phyloP scores from a whole-genome alignment of 805 yeast genomes.

The Zygosaccharomyces bisporus region DNA sequence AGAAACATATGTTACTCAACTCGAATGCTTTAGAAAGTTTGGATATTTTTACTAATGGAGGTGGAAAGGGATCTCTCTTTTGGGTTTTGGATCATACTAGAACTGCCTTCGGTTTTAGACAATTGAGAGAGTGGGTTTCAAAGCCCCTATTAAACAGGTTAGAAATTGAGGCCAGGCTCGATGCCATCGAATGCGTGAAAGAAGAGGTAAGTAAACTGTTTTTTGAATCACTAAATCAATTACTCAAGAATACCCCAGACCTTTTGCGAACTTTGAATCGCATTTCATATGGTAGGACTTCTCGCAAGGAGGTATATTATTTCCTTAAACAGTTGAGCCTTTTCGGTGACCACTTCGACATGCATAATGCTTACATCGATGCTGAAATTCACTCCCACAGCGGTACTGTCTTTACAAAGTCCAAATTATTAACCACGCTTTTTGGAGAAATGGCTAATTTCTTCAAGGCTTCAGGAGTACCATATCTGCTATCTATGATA shows the following conservation, averaged over 20 bases:
- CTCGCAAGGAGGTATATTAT: slow-evolving; percentile 56
- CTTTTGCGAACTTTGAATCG: slow-evolving; percentile 54
- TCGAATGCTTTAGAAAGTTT: slow-evolving; percentile 64
- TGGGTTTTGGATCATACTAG: slow-evolving; percentile 81
- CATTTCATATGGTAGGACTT: slow-evolving; percentile 55
- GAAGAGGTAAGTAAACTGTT: slow-evolving; percentile 38
- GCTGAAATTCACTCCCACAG: slow-evolving; percentile 22
- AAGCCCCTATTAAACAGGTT: slow-evolving; percentile 59
- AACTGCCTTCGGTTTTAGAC: slow-evolving; percentile 70
- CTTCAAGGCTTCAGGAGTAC: slow-evolving; percentile 34
- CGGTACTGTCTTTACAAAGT: slow-evolving; percentile 22
- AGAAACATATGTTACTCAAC: slow-evolving; percentile 50
- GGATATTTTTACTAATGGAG: slow-evolving; percentile 67
- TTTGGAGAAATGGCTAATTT: slow-evolving; percentile 40
- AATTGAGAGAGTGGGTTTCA: slow-evolving; percentile 67
- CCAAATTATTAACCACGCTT: slow-evolving; percentile 38
- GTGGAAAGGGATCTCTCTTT: slow-evolving; percentile 62
- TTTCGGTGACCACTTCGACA: slow-evolving; percentile 35
- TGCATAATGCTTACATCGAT: slow-evolving; percentile 31
- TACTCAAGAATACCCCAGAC: slow-evolving; percentile 46
- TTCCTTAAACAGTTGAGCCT: slow-evolving; percentile 47
- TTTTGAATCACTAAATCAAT: slow-evolving; percentile 37
- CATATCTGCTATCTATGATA: slow-evolving; percentile 46
- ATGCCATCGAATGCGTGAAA: slow-evolving; percentile 53
- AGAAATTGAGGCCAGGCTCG: slow-evolving; percentile 56